Conservation (phyloP, 2,329 filamentous ascomycete species). For the Penicillium sp. region DNA sequence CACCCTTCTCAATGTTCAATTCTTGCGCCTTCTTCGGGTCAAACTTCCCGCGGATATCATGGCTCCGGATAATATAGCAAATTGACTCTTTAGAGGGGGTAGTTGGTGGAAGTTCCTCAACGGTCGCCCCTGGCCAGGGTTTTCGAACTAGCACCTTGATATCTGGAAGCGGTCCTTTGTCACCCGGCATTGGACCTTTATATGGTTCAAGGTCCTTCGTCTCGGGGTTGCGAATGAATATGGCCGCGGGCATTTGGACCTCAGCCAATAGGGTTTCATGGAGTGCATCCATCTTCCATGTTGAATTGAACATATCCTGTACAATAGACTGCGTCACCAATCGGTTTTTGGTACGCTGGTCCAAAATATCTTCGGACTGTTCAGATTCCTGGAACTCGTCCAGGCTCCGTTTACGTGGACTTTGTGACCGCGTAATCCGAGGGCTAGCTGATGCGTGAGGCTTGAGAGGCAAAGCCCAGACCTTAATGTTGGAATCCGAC, state of each 20-base stretch:
- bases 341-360: constrained; percentile 42
- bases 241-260: constrained; percentile 65
- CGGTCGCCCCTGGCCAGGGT: constrained; percentile 72
- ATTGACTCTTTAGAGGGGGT: constrained; percentile 66
- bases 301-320: constrained; percentile 74
- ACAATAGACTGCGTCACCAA: constrained; percentile 62
- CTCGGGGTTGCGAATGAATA: constrained; percentile 65
- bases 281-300: constrained; percentile 71
- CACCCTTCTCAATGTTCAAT: constrained; percentile 62
- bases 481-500: constrained; percentile 71
- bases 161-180: constrained; percentile 54
- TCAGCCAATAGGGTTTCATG: constrained; percentile 64
- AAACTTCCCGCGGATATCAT: constrained; percentile 78
- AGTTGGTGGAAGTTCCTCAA: constrained; percentile 67
- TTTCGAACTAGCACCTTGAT: constrained; percentile 70
- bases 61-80: constrained; percentile 81
- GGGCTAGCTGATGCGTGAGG: constrained; percentile 15
- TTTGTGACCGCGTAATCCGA: constrained; percentile 30
- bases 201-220: constrained; percentile 69
- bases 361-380: constrained; percentile 9
- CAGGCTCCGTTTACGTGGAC: constrained; percentile 49
- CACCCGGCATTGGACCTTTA: constrained; percentile 63
- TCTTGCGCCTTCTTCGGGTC: constrained; percentile 62
- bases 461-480: constrained; percentile 75
- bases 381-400: constrained; percentile 48